A percentile compares a stretch with the other conserved stretches of the same genome.
Conservation (phyloP, 2,329 filamentous ascomycete species). For the Clarireedia sp. region DNA sequence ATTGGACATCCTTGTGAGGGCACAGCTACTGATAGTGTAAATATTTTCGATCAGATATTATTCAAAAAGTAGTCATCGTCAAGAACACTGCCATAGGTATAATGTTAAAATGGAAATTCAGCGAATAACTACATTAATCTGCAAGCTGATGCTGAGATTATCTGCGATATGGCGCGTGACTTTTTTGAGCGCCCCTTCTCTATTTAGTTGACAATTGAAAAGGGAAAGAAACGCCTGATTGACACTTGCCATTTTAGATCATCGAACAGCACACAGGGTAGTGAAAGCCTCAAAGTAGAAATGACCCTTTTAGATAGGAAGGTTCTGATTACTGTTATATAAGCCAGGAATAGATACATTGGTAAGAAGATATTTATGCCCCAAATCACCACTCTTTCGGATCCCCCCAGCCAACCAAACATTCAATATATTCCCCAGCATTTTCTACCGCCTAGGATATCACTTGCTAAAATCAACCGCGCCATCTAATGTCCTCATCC, state of each 20-base stretch:
- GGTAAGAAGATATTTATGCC: background rate
- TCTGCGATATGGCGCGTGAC: background rate
- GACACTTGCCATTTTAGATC: background rate
- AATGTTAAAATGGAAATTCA: background rate
- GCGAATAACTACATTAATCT: background rate
- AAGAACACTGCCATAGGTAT: slow-evolving; percentile 2
- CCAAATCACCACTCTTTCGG: background rate
- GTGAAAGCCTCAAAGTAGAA: background rate
- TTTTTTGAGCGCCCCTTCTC: background rate
- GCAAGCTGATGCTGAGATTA: background rate
- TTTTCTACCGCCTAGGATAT: too few species aligned
- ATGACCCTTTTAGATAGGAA: too few species aligned
- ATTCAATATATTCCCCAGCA: background rate
- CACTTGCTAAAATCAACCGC: too few species aligned
- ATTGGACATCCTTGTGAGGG: background rate
- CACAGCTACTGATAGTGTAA: background rate
- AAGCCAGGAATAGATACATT: background rate
- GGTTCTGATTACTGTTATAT: too few species aligned
- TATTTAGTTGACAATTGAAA: background rate
- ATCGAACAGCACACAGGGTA: background rate
- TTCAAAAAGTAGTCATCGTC: background rate
- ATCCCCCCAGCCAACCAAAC: background rate
- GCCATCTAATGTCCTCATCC: background rate
- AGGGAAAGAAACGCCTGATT: background rate
- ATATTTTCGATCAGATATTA: slow-evolving; percentile 1